Evolutionary conservation across 2,329 filamentous ascomycete species (phyloP), one percentile per base, ranked within the genome.

Genomic region (Shiraia sp.): DNA sequence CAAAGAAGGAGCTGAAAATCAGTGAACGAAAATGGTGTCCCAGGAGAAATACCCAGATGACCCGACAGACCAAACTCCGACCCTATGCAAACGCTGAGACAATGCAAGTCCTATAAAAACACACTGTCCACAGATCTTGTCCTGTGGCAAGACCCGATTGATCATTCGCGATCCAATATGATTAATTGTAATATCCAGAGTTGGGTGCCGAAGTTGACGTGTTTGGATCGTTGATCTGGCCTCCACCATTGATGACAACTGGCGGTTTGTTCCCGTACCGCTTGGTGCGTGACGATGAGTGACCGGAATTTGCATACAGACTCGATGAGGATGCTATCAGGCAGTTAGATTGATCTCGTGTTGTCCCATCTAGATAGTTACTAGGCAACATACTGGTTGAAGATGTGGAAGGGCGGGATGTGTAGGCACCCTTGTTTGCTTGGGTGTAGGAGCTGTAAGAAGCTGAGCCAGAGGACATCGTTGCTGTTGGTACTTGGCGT

Each of bases 151-250:
- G n/a, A n/a, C n/a, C n/a, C n/a, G n/a, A n/a, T n/a, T n/a, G n/a
- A n/a, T n/a, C n/a, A n/a, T n/a, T n/a, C n/a, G n/a, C n/a, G n/a
- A n/a, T n/a, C n/a, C n/a, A n/a, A n/a, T n/a, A n/a, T n/a, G n/a
- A n/a, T n/a, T n/a, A 66, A 3, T 59, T 52, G 40, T 67, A 63
- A 44, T 66, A 66, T 0, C 61, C 58, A 2, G 56, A 53, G 36
- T 65, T 61, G 1, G 52, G 53, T 13, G 59, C 61, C 23, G 52
- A 58, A 3, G 55, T 57, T 43, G 55, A 61, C 5, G 58, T 61
- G 27, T 62, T 63, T 2, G 61, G 55, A 47, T 63, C 61, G 22
- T 59, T 53, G 3, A 49, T 48, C 39, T 53, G 40, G 19, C 64
- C 64, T 10, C 64, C 64, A 2, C 57, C 59, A 26, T 62, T 65